Base-by-base conservation (phyloP, 768 basidiomycete genomes). In the Kwoniella europaea region DNA sequence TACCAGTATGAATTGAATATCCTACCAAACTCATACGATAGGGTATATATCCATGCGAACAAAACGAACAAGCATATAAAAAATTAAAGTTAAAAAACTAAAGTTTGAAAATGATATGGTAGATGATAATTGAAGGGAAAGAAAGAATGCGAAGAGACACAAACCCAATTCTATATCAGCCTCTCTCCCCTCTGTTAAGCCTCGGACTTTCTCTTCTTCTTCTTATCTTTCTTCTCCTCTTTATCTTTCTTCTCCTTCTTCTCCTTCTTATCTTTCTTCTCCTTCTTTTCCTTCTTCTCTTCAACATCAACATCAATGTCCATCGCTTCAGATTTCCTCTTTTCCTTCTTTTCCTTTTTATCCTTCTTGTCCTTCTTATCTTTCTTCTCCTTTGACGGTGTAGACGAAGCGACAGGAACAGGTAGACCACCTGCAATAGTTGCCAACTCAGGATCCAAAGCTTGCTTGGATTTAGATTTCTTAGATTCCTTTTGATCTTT, bases 341-440 rank as follows among this genome's bases (percentile, higher is more conserved):
- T 83, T 72, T 81, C 76, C 74, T 79, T 78, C 74, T 82, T 80
- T 50, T 80, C 78, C 71, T 74, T 73, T 67, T 80, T 81, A 12
- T 76, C 77, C 63, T 75, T 71, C 58, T 78, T 77, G 27, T 73
- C 76, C 58, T 68, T 63, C 59, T 78, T 78, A n/a, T 74, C 76
- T 42, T 77, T 76, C 65, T 79, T 78, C 53, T 79, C 76, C 67
- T 76, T 74, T 27, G 52, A 41, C 20, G 73, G 71, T 12, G 67
- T 60, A 13, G 69, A 58, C 22, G 72, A 63, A 27, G 70, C 68
- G n/a, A 66, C 60, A 24, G 67, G 66, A 2, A 67, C 57, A 9
- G 73, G 69, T 16, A 76, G 53, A 22, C 66, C 70, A 13, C 68
- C 64, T 24, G 77, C 78, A 43, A 83, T 74, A 75, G 80, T 79